These are phyloP conservation scores for Clarireedia sp. DNA, from an alignment of 2,329 filamentous ascomycete genomes.

Conservation along the genomic window DNA sequence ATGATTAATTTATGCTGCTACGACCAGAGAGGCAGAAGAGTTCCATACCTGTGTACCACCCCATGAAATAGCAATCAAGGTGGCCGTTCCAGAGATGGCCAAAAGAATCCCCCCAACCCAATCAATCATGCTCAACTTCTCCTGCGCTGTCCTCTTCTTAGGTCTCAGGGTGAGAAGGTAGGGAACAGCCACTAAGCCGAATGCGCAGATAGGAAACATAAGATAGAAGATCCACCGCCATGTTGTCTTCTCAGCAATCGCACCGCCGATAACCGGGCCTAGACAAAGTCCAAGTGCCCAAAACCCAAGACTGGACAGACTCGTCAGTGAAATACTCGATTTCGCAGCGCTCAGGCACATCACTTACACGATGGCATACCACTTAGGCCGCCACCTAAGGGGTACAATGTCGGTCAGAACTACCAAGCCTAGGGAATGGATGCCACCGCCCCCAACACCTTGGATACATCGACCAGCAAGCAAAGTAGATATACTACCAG, in stretches of 20 bases:
- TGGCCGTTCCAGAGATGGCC: slow-evolving; percentile 45
- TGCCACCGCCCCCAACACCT: slow-evolving; percentile 42
- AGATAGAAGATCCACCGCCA: slow-evolving; percentile 18
- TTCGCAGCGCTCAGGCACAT: slow-evolving; percentile 11
- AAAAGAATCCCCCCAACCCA: slow-evolving; percentile 55
- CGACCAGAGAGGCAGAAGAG: slow-evolving; percentile 33
- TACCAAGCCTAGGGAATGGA: slow-evolving; percentile 37
- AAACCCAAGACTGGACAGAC: background rate
- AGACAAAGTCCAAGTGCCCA: slow-evolving; percentile 22
- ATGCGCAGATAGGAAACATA: slow-evolving; percentile 11
- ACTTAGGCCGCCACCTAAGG: slow-evolving; percentile 34
- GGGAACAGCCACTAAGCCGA: slow-evolving; percentile 6
- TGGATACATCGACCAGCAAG: slow-evolving; percentile 34
- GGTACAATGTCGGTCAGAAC: slow-evolving; percentile 38
- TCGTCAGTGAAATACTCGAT: background rate
- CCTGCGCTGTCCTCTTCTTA: background rate
- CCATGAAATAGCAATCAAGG: slow-evolving; percentile 53
- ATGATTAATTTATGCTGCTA: slow-evolving; percentile 34
- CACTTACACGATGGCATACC: slow-evolving; percentile 17
- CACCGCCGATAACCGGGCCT: slow-evolving; percentile 32
- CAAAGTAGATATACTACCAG: slow-evolving; percentile 23
- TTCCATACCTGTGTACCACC: slow-evolving; percentile 44
- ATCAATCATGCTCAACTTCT: slow-evolving; percentile 40
- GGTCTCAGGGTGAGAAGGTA: slow-evolving; percentile 1
- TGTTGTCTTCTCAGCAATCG: slow-evolving; percentile 31